These are phyloP conservation scores for Cercis canadensis DNA, from an alignment of 306 rosid genomes.

Conservation along the genomic window DNA sequence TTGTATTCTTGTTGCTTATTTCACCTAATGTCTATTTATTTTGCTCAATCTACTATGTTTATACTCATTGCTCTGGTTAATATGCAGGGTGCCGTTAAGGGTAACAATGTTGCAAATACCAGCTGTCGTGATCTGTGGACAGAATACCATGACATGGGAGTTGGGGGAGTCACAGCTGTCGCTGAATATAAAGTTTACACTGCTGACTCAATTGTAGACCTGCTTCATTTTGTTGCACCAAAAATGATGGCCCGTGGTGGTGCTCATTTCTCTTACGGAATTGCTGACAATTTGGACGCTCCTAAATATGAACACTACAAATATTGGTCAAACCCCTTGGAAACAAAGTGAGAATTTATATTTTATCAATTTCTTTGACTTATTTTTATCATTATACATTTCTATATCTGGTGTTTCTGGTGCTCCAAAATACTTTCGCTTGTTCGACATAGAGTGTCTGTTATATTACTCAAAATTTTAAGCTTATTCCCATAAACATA, in stretches of 20 bases:
- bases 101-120: constrained; percentile 61
- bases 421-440: constrained; percentile 14
- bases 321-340: constrained; percentile 91
- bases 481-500: neutral
- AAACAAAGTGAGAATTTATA: constrained; percentile 64
- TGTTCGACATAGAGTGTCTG: neutral
- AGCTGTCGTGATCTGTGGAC: constrained; percentile 83
- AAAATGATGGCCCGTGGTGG: constrained; percentile 84
- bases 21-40: neutral
- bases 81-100: constrained; percentile 69
- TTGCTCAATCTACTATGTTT: constrained; percentile 13
- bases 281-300: constrained; percentile 79
- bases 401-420: constrained; percentile 20
- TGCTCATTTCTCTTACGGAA: constrained; percentile 81
- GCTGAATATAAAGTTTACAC: constrained; percentile 78
- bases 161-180: constrained; percentile 78
- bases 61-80: constrained; percentile 22
- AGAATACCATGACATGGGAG: constrained; percentile 87
- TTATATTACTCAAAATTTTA: neutral
- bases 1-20: constrained; percentile 23
- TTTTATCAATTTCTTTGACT: constrained; percentile 32
- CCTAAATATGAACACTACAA: constrained; percentile 74
- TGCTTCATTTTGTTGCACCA: constrained; percentile 80
- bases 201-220: constrained; percentile 59
- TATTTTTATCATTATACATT: constrained; percentile 4